These are phyloP conservation scores for Cyclostephanos tholiformis DNA, from an alignment of 108 stramenopile species.

Conservation along the genomic window DNA sequence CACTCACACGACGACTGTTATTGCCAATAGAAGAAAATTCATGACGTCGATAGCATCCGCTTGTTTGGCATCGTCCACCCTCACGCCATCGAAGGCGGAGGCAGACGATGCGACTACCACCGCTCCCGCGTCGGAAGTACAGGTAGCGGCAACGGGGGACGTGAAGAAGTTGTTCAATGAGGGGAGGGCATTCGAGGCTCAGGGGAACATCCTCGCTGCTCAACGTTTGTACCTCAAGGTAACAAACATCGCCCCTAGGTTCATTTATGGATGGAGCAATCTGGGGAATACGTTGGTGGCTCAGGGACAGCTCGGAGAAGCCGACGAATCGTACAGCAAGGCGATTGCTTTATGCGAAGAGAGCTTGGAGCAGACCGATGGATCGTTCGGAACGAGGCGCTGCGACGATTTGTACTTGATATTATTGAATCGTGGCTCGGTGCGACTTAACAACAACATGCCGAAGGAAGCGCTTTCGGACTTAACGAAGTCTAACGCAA, in stretches of 20 bases:
- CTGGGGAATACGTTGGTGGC: constrained; percentile 83
- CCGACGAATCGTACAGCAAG: constrained; percentile 67
- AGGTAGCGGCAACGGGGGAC: constrained; percentile 36
- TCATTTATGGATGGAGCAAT: constrained; percentile 83
- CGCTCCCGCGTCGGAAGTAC: constrained; percentile 13
- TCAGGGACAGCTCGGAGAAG: constrained; percentile 58
- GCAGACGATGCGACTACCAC: not conserved
- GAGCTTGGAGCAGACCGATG: constrained; percentile 47
- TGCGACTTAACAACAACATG: constrained; percentile 72
- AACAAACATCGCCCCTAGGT: constrained; percentile 73
- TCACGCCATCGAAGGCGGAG: constrained; percentile 1
- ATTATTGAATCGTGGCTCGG: constrained; percentile 73
- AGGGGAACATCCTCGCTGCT: constrained; percentile 78
- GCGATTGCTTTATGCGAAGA: constrained; percentile 73
- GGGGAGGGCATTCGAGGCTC: constrained; percentile 75
- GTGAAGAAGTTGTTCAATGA: constrained; percentile 70
- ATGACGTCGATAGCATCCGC: not conserved
- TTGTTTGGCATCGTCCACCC: constrained; percentile 6
- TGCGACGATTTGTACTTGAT: constrained; percentile 80
- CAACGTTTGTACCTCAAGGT: constrained; percentile 78
- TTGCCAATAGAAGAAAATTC: constrained; percentile 4
- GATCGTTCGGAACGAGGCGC: constrained; percentile 57
- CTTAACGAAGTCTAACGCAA: constrained; percentile 51
- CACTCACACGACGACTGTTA: not conserved
- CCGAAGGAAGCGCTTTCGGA: constrained; percentile 71